Conservation (phyloP, 2,329 filamentous ascomycete genomes). For the Colletotrichum spaethianum region DNA sequence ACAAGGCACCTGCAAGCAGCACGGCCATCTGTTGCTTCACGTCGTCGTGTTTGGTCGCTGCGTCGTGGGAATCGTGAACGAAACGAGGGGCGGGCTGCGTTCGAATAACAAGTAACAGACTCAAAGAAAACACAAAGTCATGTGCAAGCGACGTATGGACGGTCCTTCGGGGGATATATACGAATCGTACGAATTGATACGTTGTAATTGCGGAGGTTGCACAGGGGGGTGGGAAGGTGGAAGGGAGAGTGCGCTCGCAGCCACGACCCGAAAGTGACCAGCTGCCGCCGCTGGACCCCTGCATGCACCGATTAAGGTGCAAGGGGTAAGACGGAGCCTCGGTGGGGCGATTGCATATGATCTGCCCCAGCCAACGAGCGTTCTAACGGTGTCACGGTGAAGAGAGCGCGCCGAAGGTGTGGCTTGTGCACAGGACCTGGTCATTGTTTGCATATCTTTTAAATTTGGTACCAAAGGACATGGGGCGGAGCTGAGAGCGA, state of each 20-base stretch:
- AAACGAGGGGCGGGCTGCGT: neutral
- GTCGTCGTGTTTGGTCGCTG: constrained; percentile 28
- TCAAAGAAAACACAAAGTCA: constrained; percentile 19
- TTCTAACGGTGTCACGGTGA: constrained; percentile 27
- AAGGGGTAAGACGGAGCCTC: constrained; percentile 36
- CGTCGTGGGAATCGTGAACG: constrained; percentile 24
- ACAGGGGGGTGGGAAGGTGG: constrained; percentile 20
- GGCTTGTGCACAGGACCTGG: constrained; percentile 29
- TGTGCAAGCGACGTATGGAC: constrained; percentile 20
- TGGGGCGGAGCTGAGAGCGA: constrained; percentile 31
- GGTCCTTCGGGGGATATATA: constrained; percentile 38
- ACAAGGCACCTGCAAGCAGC: constrained; percentile 38
- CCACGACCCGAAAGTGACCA: constrained; percentile 33
- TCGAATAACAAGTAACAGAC: constrained; percentile 12
- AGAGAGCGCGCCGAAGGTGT: constrained; percentile 23
- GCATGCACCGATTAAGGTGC: constrained; percentile 36
- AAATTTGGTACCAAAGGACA: constrained; percentile 30
- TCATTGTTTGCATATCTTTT: constrained; percentile 34
- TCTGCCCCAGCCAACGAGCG: constrained; percentile 35
- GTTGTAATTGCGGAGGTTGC: constrained; percentile 37
- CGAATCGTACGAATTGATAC: constrained; percentile 17
- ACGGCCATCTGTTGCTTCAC: constrained; percentile 40
- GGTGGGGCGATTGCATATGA: constrained; percentile 40
- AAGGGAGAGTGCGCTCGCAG: constrained; percentile 35
- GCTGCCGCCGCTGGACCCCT: constrained; percentile 21